Evolutionary conservation across 108 stramenopile species (phyloP).

Genomic region (Pseudonitzschia delicatissima): DNA sequence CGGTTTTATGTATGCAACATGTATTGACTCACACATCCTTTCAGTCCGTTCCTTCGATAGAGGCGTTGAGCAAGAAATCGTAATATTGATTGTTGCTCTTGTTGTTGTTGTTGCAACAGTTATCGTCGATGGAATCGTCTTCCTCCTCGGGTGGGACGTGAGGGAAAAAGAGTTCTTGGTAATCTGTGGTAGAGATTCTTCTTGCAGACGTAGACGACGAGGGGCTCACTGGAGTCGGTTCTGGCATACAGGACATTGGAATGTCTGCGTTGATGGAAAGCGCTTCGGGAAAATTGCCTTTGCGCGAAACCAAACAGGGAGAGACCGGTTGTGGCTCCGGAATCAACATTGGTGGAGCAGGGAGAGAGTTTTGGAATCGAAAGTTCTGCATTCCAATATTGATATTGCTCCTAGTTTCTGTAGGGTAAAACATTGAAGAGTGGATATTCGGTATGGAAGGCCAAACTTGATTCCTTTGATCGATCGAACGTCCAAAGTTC

Average conservation of each 20-base stretch:
- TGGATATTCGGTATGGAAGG: no score
- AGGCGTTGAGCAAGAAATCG: neutral
- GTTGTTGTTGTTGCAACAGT: neutral
- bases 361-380: no score
- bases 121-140: neutral
- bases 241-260: neutral
- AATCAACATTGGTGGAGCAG: neutral
- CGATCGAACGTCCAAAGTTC: no score
- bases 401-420: no score
- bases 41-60: neutral
- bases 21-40: no score
- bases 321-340: neutral
- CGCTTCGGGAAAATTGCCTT: neutral
- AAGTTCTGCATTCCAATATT: no score
- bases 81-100: neutral
- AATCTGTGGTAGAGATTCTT: neutral
- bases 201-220: neutral
- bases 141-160: neutral
- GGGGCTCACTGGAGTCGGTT: neutral
- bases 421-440: no score
- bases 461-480: no score
- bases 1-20: no score
- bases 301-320: no score
- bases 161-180: slow-evolving; percentile 13
- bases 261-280: neutral